Evolutionary conservation across 2,329 filamentous ascomycete genomes (phyloP).

Genomic region (Cladosporium phlei): DNA sequence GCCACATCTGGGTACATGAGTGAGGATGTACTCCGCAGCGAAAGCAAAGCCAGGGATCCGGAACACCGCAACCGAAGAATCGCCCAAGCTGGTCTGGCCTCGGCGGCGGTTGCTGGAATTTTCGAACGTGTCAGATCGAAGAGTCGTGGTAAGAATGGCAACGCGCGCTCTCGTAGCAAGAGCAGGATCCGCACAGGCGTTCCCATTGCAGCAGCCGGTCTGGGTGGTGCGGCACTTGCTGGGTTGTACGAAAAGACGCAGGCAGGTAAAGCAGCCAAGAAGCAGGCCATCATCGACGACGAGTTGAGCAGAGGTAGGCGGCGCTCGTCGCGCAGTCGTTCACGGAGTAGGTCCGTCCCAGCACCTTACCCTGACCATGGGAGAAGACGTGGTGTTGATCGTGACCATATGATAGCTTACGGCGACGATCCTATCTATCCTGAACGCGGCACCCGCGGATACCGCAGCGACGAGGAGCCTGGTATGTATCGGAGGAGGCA

Average conservation of each 20-base stretch:
- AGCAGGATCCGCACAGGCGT: slow-evolving; percentile 54
- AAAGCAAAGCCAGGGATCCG: slow-evolving; percentile 36
- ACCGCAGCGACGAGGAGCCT: slow-evolving; percentile 37
- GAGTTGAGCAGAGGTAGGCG: slow-evolving; percentile 29
- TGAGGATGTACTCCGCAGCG: slow-evolving; percentile 27
- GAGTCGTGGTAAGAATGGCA: slow-evolving; percentile 47
- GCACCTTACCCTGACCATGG: slow-evolving; percentile 37
- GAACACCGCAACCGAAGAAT: slow-evolving; percentile 55
- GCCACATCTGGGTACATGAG: slow-evolving; percentile 17
- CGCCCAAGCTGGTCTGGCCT: slow-evolving; percentile 58
- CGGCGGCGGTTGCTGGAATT: slow-evolving; percentile 58
- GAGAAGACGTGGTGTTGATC: slow-evolving; percentile 36
- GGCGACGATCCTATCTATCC: slow-evolving; percentile 58
- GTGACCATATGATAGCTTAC: slow-evolving; percentile 58
- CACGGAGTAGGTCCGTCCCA: slow-evolving; percentile 42
- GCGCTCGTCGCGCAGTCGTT: slow-evolving; percentile 28
- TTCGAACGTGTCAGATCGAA: slow-evolving; percentile 54
- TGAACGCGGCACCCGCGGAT: slow-evolving; percentile 41
- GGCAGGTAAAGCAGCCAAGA: slow-evolving; percentile 53
- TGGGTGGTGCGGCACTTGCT: slow-evolving; percentile 57
- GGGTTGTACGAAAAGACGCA: slow-evolving; percentile 61
- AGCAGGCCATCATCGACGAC: slow-evolving; percentile 36
- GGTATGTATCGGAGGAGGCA: slow-evolving; percentile 40
- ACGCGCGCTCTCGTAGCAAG: slow-evolving; percentile 42
- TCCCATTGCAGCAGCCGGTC: slow-evolving; percentile 57